These are phyloP conservation scores for Saturnispora silvae DNA, from an alignment of 805 yeast genomes.

Conservation along the genomic window DNA sequence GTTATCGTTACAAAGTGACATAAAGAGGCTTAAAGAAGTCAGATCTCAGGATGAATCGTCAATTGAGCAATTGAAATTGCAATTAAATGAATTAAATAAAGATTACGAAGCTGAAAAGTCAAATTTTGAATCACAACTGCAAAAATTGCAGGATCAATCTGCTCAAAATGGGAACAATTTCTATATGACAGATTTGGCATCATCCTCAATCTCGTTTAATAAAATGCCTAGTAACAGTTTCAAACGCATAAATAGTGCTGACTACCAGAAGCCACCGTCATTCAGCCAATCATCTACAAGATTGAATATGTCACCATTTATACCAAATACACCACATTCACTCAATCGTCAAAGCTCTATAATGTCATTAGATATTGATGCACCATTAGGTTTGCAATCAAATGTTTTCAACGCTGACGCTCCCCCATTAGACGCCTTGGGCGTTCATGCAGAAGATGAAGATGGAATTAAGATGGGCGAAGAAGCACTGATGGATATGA, in stretches of 20 bases:
- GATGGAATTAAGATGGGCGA: background rate
- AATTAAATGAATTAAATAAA: conserved; percentile 10
- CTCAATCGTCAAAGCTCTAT: conserved; percentile 15
- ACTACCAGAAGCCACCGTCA: background rate
- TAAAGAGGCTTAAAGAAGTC: conserved; percentile 11
- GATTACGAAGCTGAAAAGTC: conserved; percentile 24
- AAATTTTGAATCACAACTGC: conserved; percentile 18
- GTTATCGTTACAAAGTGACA: conserved; percentile 17
- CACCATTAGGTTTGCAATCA: conserved; percentile 6
- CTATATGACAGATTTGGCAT: conserved; percentile 25
- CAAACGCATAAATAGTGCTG: background rate
- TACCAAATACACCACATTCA: conserved; percentile 14
- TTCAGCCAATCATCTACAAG: background rate
- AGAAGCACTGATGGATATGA: background rate
- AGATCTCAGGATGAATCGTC: conserved; percentile 15
- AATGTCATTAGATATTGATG: conserved; percentile 8
- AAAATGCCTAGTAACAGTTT: conserved; percentile 3
- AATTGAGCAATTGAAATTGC: conserved; percentile 18
- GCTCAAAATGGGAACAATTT: conserved; percentile 7
- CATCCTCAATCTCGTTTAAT: conserved; percentile 17
- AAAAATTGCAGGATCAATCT: conserved; percentile 21
- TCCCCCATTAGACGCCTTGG: conserved; percentile 8
- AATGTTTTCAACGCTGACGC: background rate
- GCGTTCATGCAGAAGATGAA: conserved; percentile 11
- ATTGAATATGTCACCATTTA: background rate